These are phyloP conservation scores for Euphorbia tirucalli DNA, from an alignment of 345 rosid genomes.

Conservation along the genomic window DNA sequence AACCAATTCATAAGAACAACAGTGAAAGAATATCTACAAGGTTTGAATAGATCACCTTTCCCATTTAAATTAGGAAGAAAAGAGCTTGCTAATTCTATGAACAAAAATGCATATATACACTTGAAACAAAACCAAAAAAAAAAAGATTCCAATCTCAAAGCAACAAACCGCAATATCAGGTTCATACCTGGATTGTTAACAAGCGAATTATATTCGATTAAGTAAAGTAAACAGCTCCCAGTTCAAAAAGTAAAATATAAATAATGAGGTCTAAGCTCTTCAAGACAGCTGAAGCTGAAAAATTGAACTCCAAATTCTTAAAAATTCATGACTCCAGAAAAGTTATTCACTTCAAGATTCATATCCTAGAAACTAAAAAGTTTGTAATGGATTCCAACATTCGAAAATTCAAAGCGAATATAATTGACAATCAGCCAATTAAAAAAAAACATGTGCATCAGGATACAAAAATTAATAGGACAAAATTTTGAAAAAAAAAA, in stretches of 20 bases:
- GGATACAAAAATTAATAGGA: neutral
- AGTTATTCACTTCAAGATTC: neutral
- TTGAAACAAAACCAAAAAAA: neutral
- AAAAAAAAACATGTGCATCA: neutral
- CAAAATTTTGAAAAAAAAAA: no score
- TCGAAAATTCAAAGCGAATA: neutral
- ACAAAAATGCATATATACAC: neutral
- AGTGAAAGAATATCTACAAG: neutral
- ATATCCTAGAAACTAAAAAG: neutral
- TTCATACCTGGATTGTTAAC: neutral
- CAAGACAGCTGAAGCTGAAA: neutral
- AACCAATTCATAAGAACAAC: neutral
- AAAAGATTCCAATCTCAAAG: neutral
- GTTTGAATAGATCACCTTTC: conserved; percentile 1
- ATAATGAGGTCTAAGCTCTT: neutral
- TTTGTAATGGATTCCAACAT: neutral
- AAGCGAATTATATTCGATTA: neutral
- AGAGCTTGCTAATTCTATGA: neutral
- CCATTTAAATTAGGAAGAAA: neutral
- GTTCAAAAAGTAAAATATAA: neutral
- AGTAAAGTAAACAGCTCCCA: neutral
- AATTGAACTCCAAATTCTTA: neutral
- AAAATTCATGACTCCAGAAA: neutral
- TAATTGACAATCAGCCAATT: neutral
- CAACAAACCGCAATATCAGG: neutral